Base-by-base conservation (phyloP, 2,329 filamentous ascomycete genomes). In the Sphaerostilbella broomeana region DNA sequence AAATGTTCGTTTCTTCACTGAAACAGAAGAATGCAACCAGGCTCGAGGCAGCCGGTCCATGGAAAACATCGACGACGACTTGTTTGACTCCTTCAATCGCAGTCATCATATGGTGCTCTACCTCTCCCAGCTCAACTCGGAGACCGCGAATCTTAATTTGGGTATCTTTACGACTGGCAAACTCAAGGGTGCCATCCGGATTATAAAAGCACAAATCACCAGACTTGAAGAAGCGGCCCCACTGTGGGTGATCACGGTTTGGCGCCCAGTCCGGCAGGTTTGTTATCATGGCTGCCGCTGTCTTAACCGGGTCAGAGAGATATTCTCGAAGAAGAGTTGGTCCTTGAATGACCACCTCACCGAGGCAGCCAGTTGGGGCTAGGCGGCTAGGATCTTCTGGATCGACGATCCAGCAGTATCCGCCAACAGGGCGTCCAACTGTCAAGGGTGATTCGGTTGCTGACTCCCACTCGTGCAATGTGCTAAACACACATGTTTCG, bases 261-360 rank as follows among this genome's bases (percentile, higher is more conserved):
- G 32, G 32, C 5, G 32, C 38, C 38, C 38, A 41, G 4, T 36
- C 18, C 10, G 38, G 38, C 4, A 36, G 18, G n/a, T 11, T 19
- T 4, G 19, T 29, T 12, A 35, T 16, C 24, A 40, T 16, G 6
- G 25, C 19, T 15, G 21, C 30, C 5, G 13, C 20, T 1, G 39
- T 42, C 27, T 33, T 37, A n/a, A 32, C 17, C n/a, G 34, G 20
- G n/a, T 41, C 29, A 4, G 11, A 58, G 55, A 35, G 63, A 61
- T 33, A 46, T 13, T 35, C 44, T 21, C 33, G 26, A 12, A 26
- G 11, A 6, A 41, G 18, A 3, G 32, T 41, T 11, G 33, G 39
- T 4, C 39, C 39, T 26, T 41, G 39, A 6, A 41, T 30, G 12
- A 36, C 39, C 9, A 36, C 21, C 29, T 41, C 39, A 8, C 39